phyloP scores from a whole-genome alignment of 345 rosid genomes.

The Dipteronia sinensis region DNA sequence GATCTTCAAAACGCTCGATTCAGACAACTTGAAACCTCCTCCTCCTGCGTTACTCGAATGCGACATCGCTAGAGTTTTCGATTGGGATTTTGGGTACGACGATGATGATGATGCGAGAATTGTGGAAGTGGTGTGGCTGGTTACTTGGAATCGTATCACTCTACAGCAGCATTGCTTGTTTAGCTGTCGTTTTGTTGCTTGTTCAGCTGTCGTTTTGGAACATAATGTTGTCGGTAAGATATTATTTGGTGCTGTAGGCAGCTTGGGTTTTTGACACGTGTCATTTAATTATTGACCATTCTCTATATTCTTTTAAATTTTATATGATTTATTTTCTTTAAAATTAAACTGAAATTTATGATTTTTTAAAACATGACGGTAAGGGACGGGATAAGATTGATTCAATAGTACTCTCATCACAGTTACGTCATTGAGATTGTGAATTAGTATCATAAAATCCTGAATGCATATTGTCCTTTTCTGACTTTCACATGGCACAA shows the following conservation, averaged over 20 bases:
- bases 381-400: no score
- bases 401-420: no score
- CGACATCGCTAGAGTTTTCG: conserved; percentile 44
- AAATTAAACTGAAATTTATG: no score
- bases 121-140: neutral
- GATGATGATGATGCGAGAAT: conserved; percentile 1
- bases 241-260: neutral
- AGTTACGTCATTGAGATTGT: no score
- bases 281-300: no score
- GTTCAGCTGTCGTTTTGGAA: no score
- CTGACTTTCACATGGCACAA: no score
- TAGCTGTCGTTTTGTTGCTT: neutral
- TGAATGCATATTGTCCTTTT: no score
- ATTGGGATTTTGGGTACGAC: conserved; percentile 2
- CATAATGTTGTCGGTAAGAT: neutral
- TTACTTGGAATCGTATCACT: neutral
- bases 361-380: no score
- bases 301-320: no score
- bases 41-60: conserved; percentile 21
- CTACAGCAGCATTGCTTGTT: conserved; percentile 9
- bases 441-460: no score
- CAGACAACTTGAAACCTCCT: conserved; percentile 50
- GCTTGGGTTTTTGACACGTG: neutral
- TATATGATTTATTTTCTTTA: no score
- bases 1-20: conserved; percentile 55